Evolutionary conservation across 768 basidiomycete genomes (phyloP), one percentile per base, ranked within the genome.

Genomic region (Pilatotrama ljubarskyi): DNA sequence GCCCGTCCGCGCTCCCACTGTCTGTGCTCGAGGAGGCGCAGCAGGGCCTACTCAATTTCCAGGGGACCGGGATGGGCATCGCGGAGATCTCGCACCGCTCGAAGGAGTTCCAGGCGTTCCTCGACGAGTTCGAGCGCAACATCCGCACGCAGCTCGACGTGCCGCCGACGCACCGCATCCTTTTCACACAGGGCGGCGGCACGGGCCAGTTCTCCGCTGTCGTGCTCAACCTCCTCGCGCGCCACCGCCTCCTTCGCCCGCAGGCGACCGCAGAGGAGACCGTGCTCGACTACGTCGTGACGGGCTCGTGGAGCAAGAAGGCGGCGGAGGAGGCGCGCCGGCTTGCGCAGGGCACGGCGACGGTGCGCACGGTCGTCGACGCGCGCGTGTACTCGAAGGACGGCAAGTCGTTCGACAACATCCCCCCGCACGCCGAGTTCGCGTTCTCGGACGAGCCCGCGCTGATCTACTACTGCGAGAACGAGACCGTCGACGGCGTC

Each of bases 391-490:
- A 80, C 62, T 89, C 88, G 13, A 74, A 78, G 51, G 84, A 87
- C 67, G 84, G 81, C 55, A 88, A 88, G 70, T 78, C 86, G 0
- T 91, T 88, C 74, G 88, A 93, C 65, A 84, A 82, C 63, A 84
- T 98, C 70, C 95, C 97, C 9, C 76, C 85, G 11, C 85, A 84
- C 70, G 75, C 78, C 54, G 80, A 82, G 53, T 98, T 90, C 82
- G 71, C 75, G 10, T 93, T 98, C 77, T 89, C 90, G 8, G 63
- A 75, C n/a, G 82, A 87, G 70, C 88, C 96, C 14, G 95, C 91
- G 25, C 82, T 95, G 66, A 87, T 98, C 59, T 98, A 96, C 77
- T 98, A 97, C 77, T 99, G 97, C 82, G 97, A 97, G 74, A 99
- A 99, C 80, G 97, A 99, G 79, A 99, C 97, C 14, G 90, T 98